Base-by-base conservation (phyloP, 768 basidiomycete genomes). In the Rhodotorula diobovata region DNA sequence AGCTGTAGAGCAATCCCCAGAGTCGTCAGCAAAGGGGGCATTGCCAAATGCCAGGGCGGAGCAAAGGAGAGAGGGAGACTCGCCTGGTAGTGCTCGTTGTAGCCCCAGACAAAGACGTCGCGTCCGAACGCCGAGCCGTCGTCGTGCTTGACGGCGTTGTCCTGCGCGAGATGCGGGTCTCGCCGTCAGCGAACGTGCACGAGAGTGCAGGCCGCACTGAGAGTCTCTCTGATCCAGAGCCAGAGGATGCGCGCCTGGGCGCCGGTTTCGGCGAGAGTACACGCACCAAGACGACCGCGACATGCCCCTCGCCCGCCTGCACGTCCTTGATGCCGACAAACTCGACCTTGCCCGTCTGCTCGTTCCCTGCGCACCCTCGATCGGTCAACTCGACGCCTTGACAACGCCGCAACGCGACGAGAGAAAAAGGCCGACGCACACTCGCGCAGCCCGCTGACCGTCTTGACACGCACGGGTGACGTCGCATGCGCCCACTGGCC, bases 391-490 rank as follows among this genome's bases (percentile, higher is more conserved):
- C 6, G 43, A 63, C 32, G 46, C n/a, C n/a, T n/a, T n/a, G n/a
- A n/a, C n/a, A n/a, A n/a, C n/a, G n/a, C n/a, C n/a, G 37, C 8
- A 8, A 54, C 15, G 8, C 25, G 5, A 28, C 6, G 53, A 39
- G 53, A 21, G 48, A 20, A 28, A 20, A 34, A 5, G 9, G n/a
- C n/a, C n/a, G 48, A 68, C 89, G 82, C 77, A 91, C 91, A 95
- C 84, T 94, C 91, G n/a, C 85, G 81, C 35, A 95, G 81, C 20
- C 91, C 90, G 77, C 90, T 92, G 67, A 95, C 83, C 55, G 86
- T 87, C 80, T 87, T 92, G 5, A 89, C 88, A 66, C 87, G 87
- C 1, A 86, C 82, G 6, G 91, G 93, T 46, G 82, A 82, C 55
- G 87, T 89, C 0, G 87, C 87, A 67, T 85, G 90, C 76, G 85